A percentile compares a stretch with the other conserved stretches of the same genome.
Evolutionary conservation across 768 basidiomycete species (phyloP).

Genomic region (Agrocybe praecox): DNA sequence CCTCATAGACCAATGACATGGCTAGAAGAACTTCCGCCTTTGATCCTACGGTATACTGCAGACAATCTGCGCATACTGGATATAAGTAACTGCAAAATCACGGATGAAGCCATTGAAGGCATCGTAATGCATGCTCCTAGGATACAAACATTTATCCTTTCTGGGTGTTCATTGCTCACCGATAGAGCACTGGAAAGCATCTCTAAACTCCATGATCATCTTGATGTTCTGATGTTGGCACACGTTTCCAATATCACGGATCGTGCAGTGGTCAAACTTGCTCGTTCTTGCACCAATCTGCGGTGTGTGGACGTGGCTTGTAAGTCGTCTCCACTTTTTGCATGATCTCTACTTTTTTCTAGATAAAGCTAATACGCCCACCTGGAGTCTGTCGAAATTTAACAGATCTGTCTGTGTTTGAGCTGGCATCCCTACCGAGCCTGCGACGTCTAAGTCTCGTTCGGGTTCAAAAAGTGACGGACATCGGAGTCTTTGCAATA

Average conservation of each 20-base stretch:
- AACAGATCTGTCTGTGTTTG: slow-evolving; percentile 85
- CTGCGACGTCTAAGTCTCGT: slow-evolving; percentile 81
- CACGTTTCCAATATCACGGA: slow-evolving; percentile 86
- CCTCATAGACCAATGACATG: slow-evolving; percentile 60
- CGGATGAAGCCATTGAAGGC: slow-evolving; percentile 77
- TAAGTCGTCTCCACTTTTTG: slow-evolving; percentile 41
- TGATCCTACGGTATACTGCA: slow-evolving; percentile 64
- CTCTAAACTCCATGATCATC: slow-evolving; percentile 67
- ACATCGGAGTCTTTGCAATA: slow-evolving; percentile 78
- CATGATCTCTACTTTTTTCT: slow-evolving; percentile 9
- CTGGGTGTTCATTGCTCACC: slow-evolving; percentile 77
- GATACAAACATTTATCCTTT: slow-evolving; percentile 75
- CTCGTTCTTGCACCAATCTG: slow-evolving; percentile 70
- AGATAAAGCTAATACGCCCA: slow-evolving; percentile 12
- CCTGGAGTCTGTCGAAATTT: slow-evolving; percentile 73
- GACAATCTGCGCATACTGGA: slow-evolving; percentile 81
- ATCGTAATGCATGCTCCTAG: slow-evolving; percentile 75
- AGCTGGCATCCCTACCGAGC: slow-evolving; percentile 68
- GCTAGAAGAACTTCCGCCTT: slow-evolving; percentile 63
- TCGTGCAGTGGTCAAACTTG: slow-evolving; percentile 64
- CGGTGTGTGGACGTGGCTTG: slow-evolving; percentile 87
- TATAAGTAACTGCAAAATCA: slow-evolving; percentile 73
- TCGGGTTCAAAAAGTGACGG: slow-evolving; percentile 81
- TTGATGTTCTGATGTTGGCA: slow-evolving; percentile 81
- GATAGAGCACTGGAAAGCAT: slow-evolving; percentile 71